Conservation (phyloP, 495 filamentous ascomycete species). For the Penicillium herquei region DNA sequence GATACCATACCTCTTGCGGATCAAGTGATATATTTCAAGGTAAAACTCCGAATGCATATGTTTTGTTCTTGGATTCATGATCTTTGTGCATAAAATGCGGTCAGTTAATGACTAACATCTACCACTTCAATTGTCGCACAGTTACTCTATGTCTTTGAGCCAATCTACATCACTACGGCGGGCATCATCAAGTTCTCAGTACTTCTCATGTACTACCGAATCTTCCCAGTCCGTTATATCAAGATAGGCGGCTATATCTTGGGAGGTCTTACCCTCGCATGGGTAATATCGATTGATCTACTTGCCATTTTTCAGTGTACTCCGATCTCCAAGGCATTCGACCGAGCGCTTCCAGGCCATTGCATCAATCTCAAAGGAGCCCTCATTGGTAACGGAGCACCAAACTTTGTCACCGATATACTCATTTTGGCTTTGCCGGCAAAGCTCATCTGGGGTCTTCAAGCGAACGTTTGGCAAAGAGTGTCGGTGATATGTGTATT, state of each 20-base stretch:
- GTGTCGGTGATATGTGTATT: conserved; percentile 1
- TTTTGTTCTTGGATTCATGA: not conserved
- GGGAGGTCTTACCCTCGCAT: conserved; percentile 35
- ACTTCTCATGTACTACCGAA: conserved; percentile 44
- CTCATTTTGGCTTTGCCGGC: conserved; percentile 44
- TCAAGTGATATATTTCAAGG: not conserved
- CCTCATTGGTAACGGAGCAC: conserved; percentile 43
- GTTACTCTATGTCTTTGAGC: conserved; percentile 1
- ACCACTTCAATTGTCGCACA: not conserved
- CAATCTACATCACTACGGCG: conserved; percentile 1
- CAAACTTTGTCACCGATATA: conserved; percentile 48
- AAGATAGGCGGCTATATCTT: conserved; percentile 36
- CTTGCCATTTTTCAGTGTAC: conserved; percentile 45
- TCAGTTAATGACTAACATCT: not conserved
- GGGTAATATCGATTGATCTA: conserved; percentile 43
- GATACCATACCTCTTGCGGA: not conserved
- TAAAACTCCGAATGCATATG: not conserved
- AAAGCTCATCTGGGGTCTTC: conserved; percentile 41
- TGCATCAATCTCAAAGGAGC: conserved; percentile 45
- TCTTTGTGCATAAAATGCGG: not conserved
- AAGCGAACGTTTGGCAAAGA: conserved; percentile 10
- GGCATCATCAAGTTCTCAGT: conserved; percentile 29
- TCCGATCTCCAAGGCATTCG: conserved; percentile 42
- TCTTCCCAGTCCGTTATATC: conserved; percentile 39
- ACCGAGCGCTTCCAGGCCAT: conserved; percentile 26